These are phyloP conservation scores for Trematosphaeria pertusa DNA, from an alignment of 2,329 filamentous ascomycete species.

Conservation along the genomic window DNA sequence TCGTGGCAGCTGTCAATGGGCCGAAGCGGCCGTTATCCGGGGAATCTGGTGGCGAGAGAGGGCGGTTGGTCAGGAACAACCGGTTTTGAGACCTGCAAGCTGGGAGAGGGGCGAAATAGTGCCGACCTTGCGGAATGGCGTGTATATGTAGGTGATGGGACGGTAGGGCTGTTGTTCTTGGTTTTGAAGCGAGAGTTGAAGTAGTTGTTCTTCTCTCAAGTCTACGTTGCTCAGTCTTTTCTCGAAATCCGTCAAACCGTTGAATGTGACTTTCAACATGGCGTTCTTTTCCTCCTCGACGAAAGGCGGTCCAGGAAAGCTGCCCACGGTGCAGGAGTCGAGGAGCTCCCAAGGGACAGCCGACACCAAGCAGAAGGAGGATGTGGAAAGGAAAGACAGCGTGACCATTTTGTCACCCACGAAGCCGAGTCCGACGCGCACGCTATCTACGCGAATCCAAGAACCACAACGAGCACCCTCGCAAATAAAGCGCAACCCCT, in stretches of 20 bases:
- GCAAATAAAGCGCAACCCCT: constrained; percentile 7
- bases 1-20: background rate
- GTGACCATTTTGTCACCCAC: constrained; percentile 1
- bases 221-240: too few relatives aligned
- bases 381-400: constrained; percentile 14
- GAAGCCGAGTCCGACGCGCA: constrained; percentile 20
- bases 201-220: too few relatives aligned
- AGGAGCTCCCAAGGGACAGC: background rate
- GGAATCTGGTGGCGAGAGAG: constrained; percentile 8
- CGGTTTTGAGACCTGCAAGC: constrained; percentile 25
- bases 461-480: constrained; percentile 13
- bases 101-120: constrained; percentile 2
- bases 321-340: constrained; percentile 7
- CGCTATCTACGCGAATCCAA: constrained; percentile 26
- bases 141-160: too few relatives aligned
- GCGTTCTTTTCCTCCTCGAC: too few relatives aligned
- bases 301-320: too few relatives aligned
- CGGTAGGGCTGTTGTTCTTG: too few relatives aligned
- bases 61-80: constrained; percentile 20
- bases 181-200: too few relatives aligned
- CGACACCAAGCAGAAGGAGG: background rate
- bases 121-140: too few relatives aligned
- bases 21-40: constrained; percentile 13
- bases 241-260: too few relatives aligned
- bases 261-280: too few relatives aligned